A percentile compares a stretch with the other conserved stretches of the same genome.
Conservation (phyloP, 2,329 filamentous ascomycete genomes). For the Aureobasidium uvarum region DNA sequence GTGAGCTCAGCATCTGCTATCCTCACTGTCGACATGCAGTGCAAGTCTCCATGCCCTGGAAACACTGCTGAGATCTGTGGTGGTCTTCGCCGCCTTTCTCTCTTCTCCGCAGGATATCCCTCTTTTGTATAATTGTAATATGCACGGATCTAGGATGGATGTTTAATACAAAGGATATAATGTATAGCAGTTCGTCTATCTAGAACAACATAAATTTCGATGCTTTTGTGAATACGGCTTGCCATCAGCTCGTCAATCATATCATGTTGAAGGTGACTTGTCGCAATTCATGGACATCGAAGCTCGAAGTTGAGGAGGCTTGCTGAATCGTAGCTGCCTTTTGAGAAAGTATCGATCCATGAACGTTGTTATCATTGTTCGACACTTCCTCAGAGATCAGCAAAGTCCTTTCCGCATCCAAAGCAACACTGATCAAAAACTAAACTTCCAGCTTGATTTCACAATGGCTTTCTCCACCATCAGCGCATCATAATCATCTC, state of each 20-base stretch:
- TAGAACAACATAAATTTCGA: neutral
- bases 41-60: slow-evolving; percentile 36
- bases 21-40: slow-evolving; percentile 38
- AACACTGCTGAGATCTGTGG: slow-evolving; percentile 38
- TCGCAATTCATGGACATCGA: neutral
- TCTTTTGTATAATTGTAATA: slow-evolving; percentile 8
- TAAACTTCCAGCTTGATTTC: neutral
- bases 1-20: slow-evolving; percentile 20
- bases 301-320: no score
- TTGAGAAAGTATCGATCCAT: neutral
- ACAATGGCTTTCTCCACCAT: neutral
- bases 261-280: no score
- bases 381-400: neutral
- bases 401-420: neutral
- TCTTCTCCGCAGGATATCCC: slow-evolving; percentile 36
- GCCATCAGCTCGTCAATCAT: neutral
- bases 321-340: neutral
- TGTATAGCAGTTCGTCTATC: neutral
- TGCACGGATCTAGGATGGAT: neutral
- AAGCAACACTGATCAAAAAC: neutral
- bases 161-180: neutral
- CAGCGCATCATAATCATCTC: neutral
- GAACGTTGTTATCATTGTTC: neutral
- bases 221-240: neutral
- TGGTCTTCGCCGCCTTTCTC: slow-evolving; percentile 35